Evolutionary conservation across 257 asterid species (phyloP).

Genomic region (Rehmannia glutinosa): DNA sequence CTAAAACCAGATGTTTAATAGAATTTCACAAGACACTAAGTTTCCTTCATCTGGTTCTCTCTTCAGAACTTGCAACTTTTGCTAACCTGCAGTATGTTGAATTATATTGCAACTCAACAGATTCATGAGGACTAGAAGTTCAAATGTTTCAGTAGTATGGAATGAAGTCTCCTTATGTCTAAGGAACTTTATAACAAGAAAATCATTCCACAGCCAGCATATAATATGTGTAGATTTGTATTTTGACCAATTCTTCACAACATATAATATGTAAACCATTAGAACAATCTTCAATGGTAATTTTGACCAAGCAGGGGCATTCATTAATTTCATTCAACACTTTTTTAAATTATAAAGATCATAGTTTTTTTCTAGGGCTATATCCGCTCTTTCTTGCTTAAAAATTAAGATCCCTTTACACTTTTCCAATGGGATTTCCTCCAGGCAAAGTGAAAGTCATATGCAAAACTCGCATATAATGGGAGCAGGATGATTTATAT

Average conservation of each 20-base stretch:
- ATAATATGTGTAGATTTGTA: too few species aligned
- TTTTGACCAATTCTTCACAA: too few species aligned
- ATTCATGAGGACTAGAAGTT: background rate
- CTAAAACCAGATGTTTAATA: slow-evolving; percentile 64
- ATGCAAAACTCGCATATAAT: background rate
- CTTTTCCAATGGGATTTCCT: background rate
- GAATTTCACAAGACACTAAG: slow-evolving; percentile 68
- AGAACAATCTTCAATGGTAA: too few species aligned
- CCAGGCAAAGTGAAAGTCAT: background rate
- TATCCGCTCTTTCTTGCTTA: background rate
- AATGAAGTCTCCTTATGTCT: background rate
- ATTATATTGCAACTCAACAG: background rate
- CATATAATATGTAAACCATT: too few species aligned
- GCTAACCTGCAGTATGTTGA: slow-evolving; percentile 53
- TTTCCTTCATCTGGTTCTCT: slow-evolving; percentile 53
- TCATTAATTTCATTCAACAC: background rate
- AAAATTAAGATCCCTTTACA: background rate
- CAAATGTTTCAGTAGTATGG: background rate
- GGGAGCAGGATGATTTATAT: background rate
- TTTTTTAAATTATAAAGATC: background rate
- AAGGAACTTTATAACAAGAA: slow-evolving; percentile 9
- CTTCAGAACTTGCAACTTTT: slow-evolving; percentile 47
- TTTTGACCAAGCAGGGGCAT: too few species aligned
- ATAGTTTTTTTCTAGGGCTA: background rate
- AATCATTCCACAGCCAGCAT: slow-evolving; percentile 8